Percentiles rank a stretch among this genome's conserved stretches.
Evolutionary conservation across 139 green algal species (phyloP).

Genomic region (Chlorella sp.): DNA sequence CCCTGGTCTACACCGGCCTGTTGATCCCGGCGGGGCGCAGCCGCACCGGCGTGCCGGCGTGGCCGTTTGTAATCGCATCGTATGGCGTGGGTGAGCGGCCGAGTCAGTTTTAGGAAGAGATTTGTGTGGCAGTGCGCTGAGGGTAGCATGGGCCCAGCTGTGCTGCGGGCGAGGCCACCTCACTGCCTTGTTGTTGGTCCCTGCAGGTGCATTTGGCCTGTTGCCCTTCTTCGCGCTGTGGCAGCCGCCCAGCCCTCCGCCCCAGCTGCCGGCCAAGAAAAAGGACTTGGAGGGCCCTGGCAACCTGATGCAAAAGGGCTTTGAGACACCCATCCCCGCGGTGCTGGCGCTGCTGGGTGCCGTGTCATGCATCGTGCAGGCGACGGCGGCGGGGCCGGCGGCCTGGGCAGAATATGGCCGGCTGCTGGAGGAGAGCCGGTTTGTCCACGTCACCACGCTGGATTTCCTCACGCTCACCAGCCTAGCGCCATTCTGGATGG

Average conservation of each 20-base stretch:
- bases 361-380: slow-evolving; percentile 31
- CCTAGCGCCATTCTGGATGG: slow-evolving; percentile 85
- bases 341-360: slow-evolving; percentile 45
- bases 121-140: background rate
- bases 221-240: slow-evolving; percentile 84
- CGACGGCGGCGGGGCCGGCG: slow-evolving; percentile 32
- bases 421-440: slow-evolving; percentile 75
- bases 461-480: slow-evolving; percentile 77
- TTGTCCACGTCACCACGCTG: slow-evolving; percentile 78
- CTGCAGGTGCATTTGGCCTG: slow-evolving; percentile 73
- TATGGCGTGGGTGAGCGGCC: slow-evolving; percentile 48
- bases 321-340: slow-evolving; percentile 51
- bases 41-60: slow-evolving; percentile 80
- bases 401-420: slow-evolving; percentile 66
- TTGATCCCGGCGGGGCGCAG: slow-evolving; percentile 73
- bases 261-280: slow-evolving; percentile 12
- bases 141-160: background rate
- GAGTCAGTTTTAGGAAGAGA: too few species aligned
- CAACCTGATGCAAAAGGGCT: slow-evolving; percentile 50
- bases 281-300: slow-evolving; percentile 64
- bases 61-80: slow-evolving; percentile 79
- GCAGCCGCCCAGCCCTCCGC: slow-evolving; percentile 24
- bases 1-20: slow-evolving; percentile 73
- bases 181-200: background rate
- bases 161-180: background rate